Percentiles rank a stretch among this genome's conserved stretches.
Conservation (phyloP, 345 rosid genomes). For the Cardamine chenopodiifolia region DNA sequence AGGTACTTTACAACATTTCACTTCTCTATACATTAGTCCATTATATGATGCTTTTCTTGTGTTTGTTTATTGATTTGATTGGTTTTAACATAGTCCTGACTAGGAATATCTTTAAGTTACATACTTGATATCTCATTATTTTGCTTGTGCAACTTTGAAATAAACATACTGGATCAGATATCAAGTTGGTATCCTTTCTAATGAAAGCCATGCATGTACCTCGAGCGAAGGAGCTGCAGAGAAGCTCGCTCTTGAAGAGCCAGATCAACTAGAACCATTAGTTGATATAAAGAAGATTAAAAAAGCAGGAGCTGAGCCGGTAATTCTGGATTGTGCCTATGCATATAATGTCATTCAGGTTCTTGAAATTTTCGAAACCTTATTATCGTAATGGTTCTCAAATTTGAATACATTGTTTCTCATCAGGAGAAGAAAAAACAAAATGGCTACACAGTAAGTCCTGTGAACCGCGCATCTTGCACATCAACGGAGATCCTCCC, state of each 20-base stretch:
- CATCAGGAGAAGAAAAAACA: conserved; percentile 62
- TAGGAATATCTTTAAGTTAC: background rate
- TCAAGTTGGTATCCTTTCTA: conserved; percentile 5
- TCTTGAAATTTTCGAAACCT: background rate
- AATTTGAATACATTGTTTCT: background rate
- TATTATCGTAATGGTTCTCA: background rate
- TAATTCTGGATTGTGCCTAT: background rate
- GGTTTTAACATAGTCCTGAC: background rate
- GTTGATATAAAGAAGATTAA: background rate
- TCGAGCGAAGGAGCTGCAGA: conserved; percentile 16
- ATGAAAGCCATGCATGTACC: conserved; percentile 18
- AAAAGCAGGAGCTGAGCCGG: conserved; percentile 16
- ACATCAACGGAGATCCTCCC: conserved; percentile 54
- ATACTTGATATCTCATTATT: conserved; percentile 24
- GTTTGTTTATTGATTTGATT: background rate
- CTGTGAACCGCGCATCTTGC: conserved; percentile 45
- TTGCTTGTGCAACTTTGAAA: conserved; percentile 33
- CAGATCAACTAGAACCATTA: conserved; percentile 6
- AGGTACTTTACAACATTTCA: conserved; percentile 35
- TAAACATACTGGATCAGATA: conserved; percentile 29
- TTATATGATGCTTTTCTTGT: background rate
- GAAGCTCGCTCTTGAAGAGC: conserved; percentile 13
- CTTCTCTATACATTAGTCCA: conserved; percentile 11
- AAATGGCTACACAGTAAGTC: conserved; percentile 44
- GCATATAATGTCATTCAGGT: background rate